A percentile compares a stretch with the other conserved stretches of the same genome.
Conservation (phyloP, 2,329 filamentous ascomycete species). For the Monilinia aucupariae region DNA sequence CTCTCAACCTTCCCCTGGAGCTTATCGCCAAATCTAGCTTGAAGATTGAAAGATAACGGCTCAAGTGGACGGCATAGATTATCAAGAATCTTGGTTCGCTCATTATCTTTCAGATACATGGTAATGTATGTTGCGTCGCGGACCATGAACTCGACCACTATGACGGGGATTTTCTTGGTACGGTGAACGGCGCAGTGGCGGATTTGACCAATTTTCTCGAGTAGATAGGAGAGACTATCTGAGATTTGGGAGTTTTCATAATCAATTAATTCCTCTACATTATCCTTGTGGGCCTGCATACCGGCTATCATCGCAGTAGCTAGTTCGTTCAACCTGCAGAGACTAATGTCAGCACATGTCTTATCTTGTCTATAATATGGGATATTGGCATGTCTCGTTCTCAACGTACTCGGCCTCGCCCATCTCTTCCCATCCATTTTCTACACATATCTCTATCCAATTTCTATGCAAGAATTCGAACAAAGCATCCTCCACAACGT, state of each 20-base stretch:
- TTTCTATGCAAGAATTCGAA: not conserved
- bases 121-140: not conserved
- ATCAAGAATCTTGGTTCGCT: not conserved
- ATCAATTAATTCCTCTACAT: not conserved
- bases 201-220: not conserved
- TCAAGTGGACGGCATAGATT: not conserved
- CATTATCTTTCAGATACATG: not conserved
- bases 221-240: not conserved
- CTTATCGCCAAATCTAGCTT: not conserved
- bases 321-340: not conserved
- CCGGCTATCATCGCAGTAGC: not conserved
- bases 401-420: conserved; percentile 2
- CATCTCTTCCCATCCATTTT: conserved; percentile 8
- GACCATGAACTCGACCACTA: not conserved
- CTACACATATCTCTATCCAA: not conserved
- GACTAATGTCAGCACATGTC: not conserved
- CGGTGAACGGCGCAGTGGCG: not conserved
- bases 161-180: conserved; percentile 7
- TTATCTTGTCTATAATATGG: no score
- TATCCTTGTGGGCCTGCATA: not conserved
- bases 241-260: not conserved
- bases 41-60: not conserved
- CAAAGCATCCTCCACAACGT: conserved; percentile 1
- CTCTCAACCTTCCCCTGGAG: not conserved
- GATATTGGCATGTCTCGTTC: not conserved